Base-by-base conservation (phyloP, 2,329 filamentous ascomycete genomes). In the Coniochaeta sp. region DNA sequence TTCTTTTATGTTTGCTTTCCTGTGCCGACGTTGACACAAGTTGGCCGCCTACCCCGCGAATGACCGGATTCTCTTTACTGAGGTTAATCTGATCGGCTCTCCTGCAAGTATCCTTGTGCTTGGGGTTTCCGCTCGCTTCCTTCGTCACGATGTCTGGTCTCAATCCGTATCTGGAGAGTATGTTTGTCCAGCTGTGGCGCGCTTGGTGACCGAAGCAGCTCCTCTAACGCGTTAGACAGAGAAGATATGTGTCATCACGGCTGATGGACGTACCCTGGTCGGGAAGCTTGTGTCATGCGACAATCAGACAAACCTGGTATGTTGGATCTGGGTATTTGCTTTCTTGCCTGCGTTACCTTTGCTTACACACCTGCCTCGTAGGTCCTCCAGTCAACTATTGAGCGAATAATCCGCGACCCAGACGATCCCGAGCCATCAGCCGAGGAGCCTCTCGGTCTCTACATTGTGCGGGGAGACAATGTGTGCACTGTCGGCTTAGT, bases 391-490 rank as follows among this genome's bases (percentile, higher is more conserved):
- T 82, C 90, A 65, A 91, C 93, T 4, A 79, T 92, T 63, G 95
- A 99, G 75, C 89, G 95, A 66, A 89, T 97, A 64, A 96, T 99
- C 68, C 89, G 91, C 64, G 88, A 89, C 1, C 83, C 84, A 50
- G 93, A 97, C 70, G 91, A 96, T 70, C 83, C 86, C 44, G 91
- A 96, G 67, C 84, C 88, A 0, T 96, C 89, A 50, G 85, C 87
- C 61, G 86, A 95, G 71, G 87, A 95, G 19, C 86, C 89, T 5
- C 85, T 97, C 63, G 95, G 95, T 1, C 77, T 98, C 6, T 98
- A 97, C 73, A 82, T 99, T 61, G 90, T 99, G 61, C 85, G 95
- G 62, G 95, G 95, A 58, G 95, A 99, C 73, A 97, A 96, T 70
- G 93, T 99, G 56, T 93, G 92, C 63, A 82, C 96, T 17, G 90